Evolutionary conservation across 1,284 basidiomycete genomes (phyloP), one percentile per base, ranked within the genome.

Genomic region (Boletus holoroseus): DNA sequence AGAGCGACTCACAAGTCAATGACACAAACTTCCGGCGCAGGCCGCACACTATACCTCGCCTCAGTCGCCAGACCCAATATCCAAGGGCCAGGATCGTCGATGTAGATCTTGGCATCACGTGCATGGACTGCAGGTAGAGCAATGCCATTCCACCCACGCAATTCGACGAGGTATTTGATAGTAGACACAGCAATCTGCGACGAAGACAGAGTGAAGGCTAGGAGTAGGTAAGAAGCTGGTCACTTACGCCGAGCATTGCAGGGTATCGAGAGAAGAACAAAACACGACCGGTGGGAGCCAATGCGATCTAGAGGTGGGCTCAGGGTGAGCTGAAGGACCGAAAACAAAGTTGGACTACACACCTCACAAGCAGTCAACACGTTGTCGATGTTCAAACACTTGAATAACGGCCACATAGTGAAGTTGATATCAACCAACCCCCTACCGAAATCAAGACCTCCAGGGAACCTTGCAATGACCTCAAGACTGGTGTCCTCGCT

Each of bases 391-490:
- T 94, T 94, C 52, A 98, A 71, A 56, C 88, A 89, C 67, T 95
- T 91, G 79, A 98, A 97, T 48, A 98, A 67, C 0, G 94, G 94
- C 93, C 94, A 98, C 82, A 96, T 91, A 43, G 93, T 92, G 66
- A 95, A 94, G 68, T 91, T 91, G 61, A 89, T 87, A 59, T 91
- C 88, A 26, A 91, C 88, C 46, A 91, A 71, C 5, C 88, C 88
- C 46, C 83, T 78, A 18, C 88, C 88, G 62, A 91, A 91, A 67
- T 91, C 88, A 40, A 91, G 76, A 15, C 88, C 88, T 31, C 88
- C 88, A 26, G 88, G 88, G 72, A 91, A 91, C 46, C 88, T 82
- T 22, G 89, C 86, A 40, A 91, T 84, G 53, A 91, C 88, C 66
- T 91, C 88, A 32, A 91, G 71, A 58, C 77, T 85, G 1, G 85